phyloP scores from a whole-genome alignment of 2,329 filamentous ascomycete genomes.

The Monosporascus sp. region DNA sequence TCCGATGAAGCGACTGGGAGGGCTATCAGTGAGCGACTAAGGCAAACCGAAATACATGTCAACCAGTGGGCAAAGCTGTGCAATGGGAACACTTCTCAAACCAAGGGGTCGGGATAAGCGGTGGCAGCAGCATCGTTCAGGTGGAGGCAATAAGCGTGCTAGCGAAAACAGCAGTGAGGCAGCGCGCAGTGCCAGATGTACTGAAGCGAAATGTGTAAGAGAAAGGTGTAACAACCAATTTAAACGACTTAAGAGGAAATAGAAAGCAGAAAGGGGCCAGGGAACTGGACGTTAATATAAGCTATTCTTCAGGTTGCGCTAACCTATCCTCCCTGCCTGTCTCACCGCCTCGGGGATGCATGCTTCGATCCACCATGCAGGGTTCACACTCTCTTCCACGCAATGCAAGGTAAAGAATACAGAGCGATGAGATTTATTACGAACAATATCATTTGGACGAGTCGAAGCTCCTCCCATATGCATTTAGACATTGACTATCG shows the following conservation, averaged over 20 bases:
- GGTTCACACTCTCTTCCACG: not conserved
- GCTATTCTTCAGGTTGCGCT: not conserved
- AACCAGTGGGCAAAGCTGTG: not conserved
- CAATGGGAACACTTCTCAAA: not conserved
- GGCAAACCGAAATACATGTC: not conserved
- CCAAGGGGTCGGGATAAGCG: not conserved
- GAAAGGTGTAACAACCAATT: not conserved
- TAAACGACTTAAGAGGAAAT: not conserved
- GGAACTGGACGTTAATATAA: not conserved
- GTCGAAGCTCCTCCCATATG: not conserved
- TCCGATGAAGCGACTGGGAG: not conserved
- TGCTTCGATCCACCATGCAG: not conserved
- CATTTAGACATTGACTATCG: not conserved
- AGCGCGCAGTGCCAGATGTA: not conserved
- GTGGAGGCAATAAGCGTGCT: not conserved
- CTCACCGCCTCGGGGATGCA: not conserved
- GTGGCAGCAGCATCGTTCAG: not conserved
- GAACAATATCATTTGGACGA: not conserved
- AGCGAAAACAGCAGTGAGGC: no score
- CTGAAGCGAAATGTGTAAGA: not conserved
- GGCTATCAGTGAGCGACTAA: not conserved
- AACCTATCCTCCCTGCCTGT: not conserved
- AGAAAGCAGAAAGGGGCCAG: not conserved
- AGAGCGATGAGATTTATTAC: no score
- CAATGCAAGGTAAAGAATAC: not conserved